Conservation (phyloP, 306 rosid genomes). For the Clitoria ternatea region DNA sequence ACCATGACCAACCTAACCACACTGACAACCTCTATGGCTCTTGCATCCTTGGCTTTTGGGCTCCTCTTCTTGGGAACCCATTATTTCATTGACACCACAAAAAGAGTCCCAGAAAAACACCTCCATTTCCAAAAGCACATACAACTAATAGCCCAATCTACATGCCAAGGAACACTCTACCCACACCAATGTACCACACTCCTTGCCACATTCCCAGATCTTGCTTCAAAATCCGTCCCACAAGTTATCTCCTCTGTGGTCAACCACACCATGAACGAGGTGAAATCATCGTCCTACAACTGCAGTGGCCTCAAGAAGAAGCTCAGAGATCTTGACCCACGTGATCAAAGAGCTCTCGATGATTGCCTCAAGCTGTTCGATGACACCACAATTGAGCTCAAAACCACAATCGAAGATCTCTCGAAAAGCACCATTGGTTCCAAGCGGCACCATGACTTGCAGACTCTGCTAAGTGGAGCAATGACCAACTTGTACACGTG, state of each 20-base stretch:
- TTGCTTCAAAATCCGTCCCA: constrained; percentile 47
- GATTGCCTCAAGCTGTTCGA: constrained; percentile 76
- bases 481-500: constrained; percentile 83
- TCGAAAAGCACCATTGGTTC: constrained; percentile 13
- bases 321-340: constrained; percentile 23
- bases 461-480: constrained; percentile 67
- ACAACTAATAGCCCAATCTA: constrained; percentile 44
- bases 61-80: neutral
- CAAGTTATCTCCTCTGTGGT: constrained; percentile 47
- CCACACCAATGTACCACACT: constrained; percentile 66
- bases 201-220: constrained; percentile 51
- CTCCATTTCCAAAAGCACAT: constrained; percentile 42
- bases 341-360: constrained; percentile 50
- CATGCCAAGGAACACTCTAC: constrained; percentile 70
- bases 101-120: neutral
- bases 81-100: constrained; percentile 4
- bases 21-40: neutral
- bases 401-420: constrained; percentile 41
- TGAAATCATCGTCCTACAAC: constrained; percentile 43
- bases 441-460: constrained; percentile 35
- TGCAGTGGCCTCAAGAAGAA: constrained; percentile 36
- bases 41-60: neutral
- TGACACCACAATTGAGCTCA: constrained; percentile 43
- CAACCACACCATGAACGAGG: constrained; percentile 45
- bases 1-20: constrained; percentile 12